Percentiles rank a stretch among this genome's conserved stretches.
phyloP scores from a whole-genome alignment of 2,329 filamentous ascomycete genomes.

The Corniculantispora saksenae region DNA sequence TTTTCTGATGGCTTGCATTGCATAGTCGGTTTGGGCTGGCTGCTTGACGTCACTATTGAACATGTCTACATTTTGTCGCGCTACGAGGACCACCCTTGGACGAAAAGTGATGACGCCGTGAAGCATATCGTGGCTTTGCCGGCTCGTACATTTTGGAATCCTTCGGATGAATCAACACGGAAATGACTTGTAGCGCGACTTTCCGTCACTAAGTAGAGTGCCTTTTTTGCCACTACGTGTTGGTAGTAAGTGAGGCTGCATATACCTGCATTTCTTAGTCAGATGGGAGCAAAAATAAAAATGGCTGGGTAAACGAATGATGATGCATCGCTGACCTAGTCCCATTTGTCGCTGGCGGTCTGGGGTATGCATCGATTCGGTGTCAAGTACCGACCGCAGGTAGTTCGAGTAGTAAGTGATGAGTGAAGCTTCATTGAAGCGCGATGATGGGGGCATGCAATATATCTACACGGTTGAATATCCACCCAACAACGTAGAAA shows the following conservation, averaged over 20 bases:
- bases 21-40: too few species aligned
- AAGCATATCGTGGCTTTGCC: conserved; percentile 1
- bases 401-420: too few species aligned
- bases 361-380: too few species aligned
- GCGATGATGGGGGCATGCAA: too few species aligned
- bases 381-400: too few species aligned
- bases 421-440: too few species aligned
- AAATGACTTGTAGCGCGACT: background rate
- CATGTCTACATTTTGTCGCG: background rate
- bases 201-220: background rate
- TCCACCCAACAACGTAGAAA: too few species aligned
- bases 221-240: background rate
- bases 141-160: too few species aligned
- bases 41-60: conserved; percentile 6
- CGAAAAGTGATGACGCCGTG: conserved; percentile 8
- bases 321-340: background rate
- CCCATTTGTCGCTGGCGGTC: background rate
- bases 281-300: background rate
- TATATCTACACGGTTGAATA: too few species aligned
- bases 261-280: background rate
- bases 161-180: too few species aligned
- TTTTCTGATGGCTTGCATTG: background rate
- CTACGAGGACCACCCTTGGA: background rate
- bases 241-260: background rate
- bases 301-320: background rate